Base-by-base conservation (phyloP, 2,329 filamentous ascomycete genomes). In the Xylaria sp. region DNA sequence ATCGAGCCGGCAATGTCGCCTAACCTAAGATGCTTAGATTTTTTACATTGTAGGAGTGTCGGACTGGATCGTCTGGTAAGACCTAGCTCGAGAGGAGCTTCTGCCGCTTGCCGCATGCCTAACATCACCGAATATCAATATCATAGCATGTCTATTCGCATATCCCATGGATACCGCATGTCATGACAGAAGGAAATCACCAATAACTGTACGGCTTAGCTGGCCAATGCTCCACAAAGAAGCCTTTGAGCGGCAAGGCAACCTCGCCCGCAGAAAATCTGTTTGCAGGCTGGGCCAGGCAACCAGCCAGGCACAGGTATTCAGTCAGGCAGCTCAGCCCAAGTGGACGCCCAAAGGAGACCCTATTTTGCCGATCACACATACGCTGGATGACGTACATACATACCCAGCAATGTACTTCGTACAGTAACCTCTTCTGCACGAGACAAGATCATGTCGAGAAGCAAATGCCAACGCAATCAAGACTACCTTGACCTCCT, bases 51-150 rank as follows among this genome's bases (percentile, higher is more conserved):
- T 30, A n/a, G 47, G 47, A 49, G 3, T 60, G 30, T 52, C 16
- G 18, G 30, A n/a, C 23, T 49, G 13, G n/a, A 5, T 19, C 50
- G 30, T 57, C 42, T 42, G 13, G 61, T 61, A 46, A 54, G n/a
- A 59, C 59, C 19, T 57, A 42, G 54, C 16, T 47, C 47, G 59
- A 59, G 35, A 55, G 30, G 54, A 52, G 55, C 42, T 54, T 55
- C 39, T 61, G 59, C 59, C 57, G 59, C 54, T 23, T 57, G 50
- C 61, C 61, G 58, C 55, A 42, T 47, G 13, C 39, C 48, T 11
- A 3, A 44, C 37, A 30, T 54, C 51, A 42, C 48, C 57, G 57
- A 46, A 47, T 18, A 44, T 35, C 23, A 10, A 42, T 9, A 52
- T 52, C 51, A 34, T 42, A 42, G 5, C 1, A 30, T 42, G 13